These are phyloP conservation scores for Diatrype stigma DNA, from an alignment of 2,329 filamentous ascomycete species.

Conservation along the genomic window DNA sequence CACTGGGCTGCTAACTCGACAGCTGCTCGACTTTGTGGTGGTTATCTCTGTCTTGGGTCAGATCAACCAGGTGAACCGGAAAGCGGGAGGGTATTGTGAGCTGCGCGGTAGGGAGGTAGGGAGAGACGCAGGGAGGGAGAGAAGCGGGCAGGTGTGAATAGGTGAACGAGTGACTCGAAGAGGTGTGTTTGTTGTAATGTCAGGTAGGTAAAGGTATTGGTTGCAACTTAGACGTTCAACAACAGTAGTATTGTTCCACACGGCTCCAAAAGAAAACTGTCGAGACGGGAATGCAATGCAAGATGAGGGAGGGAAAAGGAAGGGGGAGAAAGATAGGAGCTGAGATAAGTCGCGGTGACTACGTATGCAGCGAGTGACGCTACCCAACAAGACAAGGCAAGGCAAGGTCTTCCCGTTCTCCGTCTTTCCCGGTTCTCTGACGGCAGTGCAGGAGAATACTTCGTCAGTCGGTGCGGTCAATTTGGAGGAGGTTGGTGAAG, in stretches of 20 bases:
- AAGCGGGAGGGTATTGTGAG: conserved; percentile 4
- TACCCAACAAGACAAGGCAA: not conserved
- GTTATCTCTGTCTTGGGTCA: conserved; percentile 20
- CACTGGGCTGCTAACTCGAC: conserved; percentile 3
- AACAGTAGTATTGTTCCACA: not conserved
- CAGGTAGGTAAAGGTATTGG: not conserved
- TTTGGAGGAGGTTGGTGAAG: not conserved
- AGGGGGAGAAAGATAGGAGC: too few relatives aligned
- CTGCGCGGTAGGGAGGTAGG: not conserved
- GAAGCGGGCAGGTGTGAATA: not conserved
- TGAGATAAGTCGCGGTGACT: too few relatives aligned
- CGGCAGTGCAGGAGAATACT: too few relatives aligned
- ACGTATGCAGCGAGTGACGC: too few relatives aligned
- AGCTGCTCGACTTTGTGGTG: conserved; percentile 6
- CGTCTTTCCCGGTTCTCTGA: not conserved
- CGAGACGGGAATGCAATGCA: not conserved
- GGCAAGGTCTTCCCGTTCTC: not conserved
- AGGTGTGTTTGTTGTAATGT: not conserved
- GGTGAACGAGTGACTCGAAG: not conserved
- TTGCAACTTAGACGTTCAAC: not conserved
- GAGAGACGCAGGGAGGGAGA: too few relatives aligned
- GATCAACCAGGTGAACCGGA: conserved; percentile 17
- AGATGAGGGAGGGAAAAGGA: not conserved
- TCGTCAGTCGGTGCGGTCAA: not conserved
- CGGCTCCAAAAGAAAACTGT: not conserved